phyloP scores from a whole-genome alignment of 371 early-diverging fungal species.

The Mucor saturninus region DNA sequence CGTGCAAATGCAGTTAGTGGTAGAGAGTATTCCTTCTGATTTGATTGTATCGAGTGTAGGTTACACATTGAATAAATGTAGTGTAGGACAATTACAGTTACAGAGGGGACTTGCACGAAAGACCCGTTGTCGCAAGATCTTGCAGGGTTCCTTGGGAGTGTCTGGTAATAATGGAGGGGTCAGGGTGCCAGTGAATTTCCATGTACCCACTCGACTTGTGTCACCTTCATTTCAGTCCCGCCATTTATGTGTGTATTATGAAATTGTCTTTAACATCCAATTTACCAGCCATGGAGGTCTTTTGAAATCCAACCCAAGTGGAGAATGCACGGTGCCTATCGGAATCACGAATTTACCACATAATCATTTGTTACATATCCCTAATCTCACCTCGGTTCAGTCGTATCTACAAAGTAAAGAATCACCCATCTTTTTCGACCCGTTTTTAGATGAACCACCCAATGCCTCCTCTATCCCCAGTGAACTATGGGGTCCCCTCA shows the following conservation, averaged over 20 bases:
- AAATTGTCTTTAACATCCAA: conserved; percentile 26
- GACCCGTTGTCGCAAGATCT: conserved; percentile 17
- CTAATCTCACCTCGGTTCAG: conserved; percentile 36
- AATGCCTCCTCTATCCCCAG: conserved; percentile 13
- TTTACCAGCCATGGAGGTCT: conserved; percentile 23
- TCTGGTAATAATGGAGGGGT: conserved; percentile 23
- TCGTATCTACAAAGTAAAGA: conserved; percentile 35
- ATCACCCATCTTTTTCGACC: conserved; percentile 43
- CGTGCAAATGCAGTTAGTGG: conserved; percentile 21
- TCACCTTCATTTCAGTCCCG: conserved; percentile 42
- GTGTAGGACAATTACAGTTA: conserved; percentile 32
- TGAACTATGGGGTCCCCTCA: conserved; percentile 23
- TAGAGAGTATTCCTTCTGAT: conserved; percentile 29
- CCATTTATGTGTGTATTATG: conserved; percentile 37
- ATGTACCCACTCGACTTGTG: conserved; percentile 40
- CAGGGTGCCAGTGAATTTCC: conserved; percentile 31
- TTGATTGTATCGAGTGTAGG: conserved; percentile 18
- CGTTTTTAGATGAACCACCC: conserved; percentile 36
- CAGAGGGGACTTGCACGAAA: conserved; percentile 38
- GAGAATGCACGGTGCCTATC: conserved; percentile 38
- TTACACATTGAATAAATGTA: conserved; percentile 32
- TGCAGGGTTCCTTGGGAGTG: conserved; percentile 13
- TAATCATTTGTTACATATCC: conserved; percentile 42
- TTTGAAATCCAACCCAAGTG: conserved; percentile 22
- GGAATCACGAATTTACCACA: conserved; percentile 39